Evolutionary conservation across 1,284 basidiomycete genomes (phyloP), one percentile per base, ranked within the genome.

Genomic region (Takashimella koratensis): DNA sequence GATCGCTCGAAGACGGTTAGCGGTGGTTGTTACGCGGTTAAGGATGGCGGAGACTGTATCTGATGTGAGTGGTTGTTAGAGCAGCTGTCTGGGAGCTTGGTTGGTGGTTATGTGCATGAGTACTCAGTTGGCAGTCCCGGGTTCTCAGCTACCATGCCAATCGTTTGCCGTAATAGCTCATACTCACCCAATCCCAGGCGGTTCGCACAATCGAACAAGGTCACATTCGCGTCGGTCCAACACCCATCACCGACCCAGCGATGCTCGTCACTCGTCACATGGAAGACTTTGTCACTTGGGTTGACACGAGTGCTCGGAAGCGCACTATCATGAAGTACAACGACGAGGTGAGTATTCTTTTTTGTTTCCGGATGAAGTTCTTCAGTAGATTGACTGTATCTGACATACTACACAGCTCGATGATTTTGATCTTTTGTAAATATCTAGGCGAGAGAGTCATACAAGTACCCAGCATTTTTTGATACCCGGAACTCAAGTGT

Each of bases 271-370:
- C 94, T 22, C 81, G 93, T 83, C 90, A 93, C 65, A 94, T 96
- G 91, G 94, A 98, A 73, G 96, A 99, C 80, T 98, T 97, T 77
- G 92, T 98, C 45, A 98, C 96, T 20, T 99, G 96, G 96, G 93
- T 98, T 16, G 94, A 98, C 75, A 94, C 92, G 22, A 93, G 88
- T 63, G 96, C 95, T 74, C 83, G 98, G 74, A 98, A 96, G 84
- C 83, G 95, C 58, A 94, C 90, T 0, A 86, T 98, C 71, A 89
- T 95, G 86, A 80, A 82, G 60, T 98, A 98, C 82, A 98, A 98
- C 74, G 94, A 96, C 78, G 90, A 97, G 84, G 90, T 92, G 54
- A 52, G 82, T 74, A 45, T 47, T 46, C 45, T 44, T 24, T 49
- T 49, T 42, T 26, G 30, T 39, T 8, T 39, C 8, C 30, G 30